Base-by-base conservation (phyloP, 768 basidiomycete genomes). In the Auriculariales sp. region DNA sequence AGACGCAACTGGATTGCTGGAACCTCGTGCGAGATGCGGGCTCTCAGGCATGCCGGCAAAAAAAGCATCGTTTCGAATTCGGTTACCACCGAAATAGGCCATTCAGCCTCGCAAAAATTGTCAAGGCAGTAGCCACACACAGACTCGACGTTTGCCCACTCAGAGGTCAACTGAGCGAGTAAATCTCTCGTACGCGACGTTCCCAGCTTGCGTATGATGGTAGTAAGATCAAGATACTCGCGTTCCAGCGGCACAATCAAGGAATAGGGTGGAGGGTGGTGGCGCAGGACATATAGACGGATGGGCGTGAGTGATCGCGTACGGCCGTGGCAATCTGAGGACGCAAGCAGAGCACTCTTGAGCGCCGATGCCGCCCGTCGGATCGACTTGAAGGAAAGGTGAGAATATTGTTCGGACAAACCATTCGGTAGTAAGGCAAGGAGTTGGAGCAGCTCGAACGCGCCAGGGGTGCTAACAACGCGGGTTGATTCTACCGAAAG, bases 361-460 rank as follows among this genome's bases (percentile, higher is more conserved):
- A 44, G 39, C 4, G 22, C 39, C 14, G 39, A 44, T 11, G 39
- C 39, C 22, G 6, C 6, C 22, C 27, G 22, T 5, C 4, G 19
- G 7, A 44, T 12, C 22, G 12, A 5, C 4, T 19, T 5, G 7
- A 44, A 7, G 7, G 4, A 7, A 5, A 25, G 19, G 10, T 19
- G 39, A 10, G 2, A 25, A 5, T 24, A 6, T 1, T 12, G 5
- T 12, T 19, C 19, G 4, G 39, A 15, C 22, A 44, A 25, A 24
- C 63, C 61, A 11, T 49, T 57, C 0, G 63, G 63, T 4, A 65
- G 56, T 46, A 61, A 39, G 32, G 59, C 52, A 1, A 64, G 50
- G 11, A 58, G 52, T 28, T 50, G 35, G 30, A 62, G 57, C 11
- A 64, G 58, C 4, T 44, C 44, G 15, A 55, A 14, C 12, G 61